Base-by-base conservation (phyloP, 805 yeast genomes). In the Barnettozyma botsteinii region DNA sequence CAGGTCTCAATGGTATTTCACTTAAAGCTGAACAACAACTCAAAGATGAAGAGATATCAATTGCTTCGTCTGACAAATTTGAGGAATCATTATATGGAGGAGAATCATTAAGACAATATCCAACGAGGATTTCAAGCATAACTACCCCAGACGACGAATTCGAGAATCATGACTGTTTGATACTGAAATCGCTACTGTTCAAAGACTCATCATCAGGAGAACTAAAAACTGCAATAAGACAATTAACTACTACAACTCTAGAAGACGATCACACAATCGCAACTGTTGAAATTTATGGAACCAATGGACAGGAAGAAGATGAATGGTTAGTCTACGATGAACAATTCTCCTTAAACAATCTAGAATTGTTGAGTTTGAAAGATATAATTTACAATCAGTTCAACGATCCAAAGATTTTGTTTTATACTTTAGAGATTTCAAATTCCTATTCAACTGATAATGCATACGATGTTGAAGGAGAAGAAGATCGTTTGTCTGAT, bases 251-350 rank as follows among this genome's bases (percentile, higher is more conserved):
- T 17, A 20, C 15, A 17, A 6, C 23, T 7, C 23, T 7, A 21
- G 23, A 21, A n/a, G n/a, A 21, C 23, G 9, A 21, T 21, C 23
- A 21, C 8, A 21, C n/a, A 21, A 23, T 29, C 3, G 22, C 34
- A 23, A 25, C 18, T 13, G 14, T 27, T 8, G 37, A 24, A n/a
- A n/a, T n/a, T n/a, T n/a, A n/a, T 7, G 27, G n/a, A 11, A 25
- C 10, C 18, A n/a, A 35, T 13, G 32, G 28, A 7, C 12, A 14
- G 3, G 32, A 40, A 13, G 39, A 42, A 13, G 70, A 66, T 35
- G 69, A 66, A 33, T 67, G 72, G 72, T 45, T 66, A 12, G 44
- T 66, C 5, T 67, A 66, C 38, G 72, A 67, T 46, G 54, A 61
- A 4, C 46, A 53, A 2, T 67, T 65, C 41, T 56, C 65, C 11